Evolutionary conservation across 768 basidiomycete species (phyloP).

Genomic region (Chalciporus pseudorubinellus): DNA sequence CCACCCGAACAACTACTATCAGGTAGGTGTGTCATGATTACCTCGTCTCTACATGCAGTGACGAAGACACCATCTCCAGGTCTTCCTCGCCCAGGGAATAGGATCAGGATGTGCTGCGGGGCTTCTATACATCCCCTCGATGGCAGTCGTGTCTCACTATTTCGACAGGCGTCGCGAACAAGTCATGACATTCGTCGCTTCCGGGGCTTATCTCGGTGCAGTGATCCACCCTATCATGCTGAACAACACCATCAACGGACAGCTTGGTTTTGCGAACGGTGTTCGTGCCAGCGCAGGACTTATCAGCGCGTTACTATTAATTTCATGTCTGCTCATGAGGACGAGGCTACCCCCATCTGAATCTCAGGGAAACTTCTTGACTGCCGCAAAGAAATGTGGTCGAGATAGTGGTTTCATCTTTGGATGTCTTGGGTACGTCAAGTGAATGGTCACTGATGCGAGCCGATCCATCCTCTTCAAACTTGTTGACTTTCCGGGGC

Average conservation of each 20-base stretch:
- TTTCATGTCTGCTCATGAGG: slow-evolving; percentile 41
- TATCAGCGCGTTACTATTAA: slow-evolving; percentile 36
- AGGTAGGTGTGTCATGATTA: slow-evolving; percentile 24
- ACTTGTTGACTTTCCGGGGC: neutral
- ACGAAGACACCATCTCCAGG: slow-evolving; percentile 25
- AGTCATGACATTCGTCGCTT: slow-evolving; percentile 54
- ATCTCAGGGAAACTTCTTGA: slow-evolving; percentile 18
- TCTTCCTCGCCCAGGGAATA: slow-evolving; percentile 53
- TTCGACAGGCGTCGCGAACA: slow-evolving; percentile 48
- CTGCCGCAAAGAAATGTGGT: slow-evolving; percentile 19
- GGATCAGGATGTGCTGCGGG: slow-evolving; percentile 49
- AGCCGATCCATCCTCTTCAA: neutral
- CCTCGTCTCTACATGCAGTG: no score
- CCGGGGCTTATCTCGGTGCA: slow-evolving; percentile 58
- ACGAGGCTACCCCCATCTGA: slow-evolving; percentile 39
- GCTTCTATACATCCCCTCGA: slow-evolving; percentile 45
- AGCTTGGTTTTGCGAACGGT: slow-evolving; percentile 44
- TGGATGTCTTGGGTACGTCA: slow-evolving; percentile 26
- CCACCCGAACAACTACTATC: slow-evolving; percentile 42
- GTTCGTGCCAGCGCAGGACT: slow-evolving; percentile 43
- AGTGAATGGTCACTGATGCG: neutral
- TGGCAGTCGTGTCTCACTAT: slow-evolving; percentile 52
- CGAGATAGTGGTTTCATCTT: slow-evolving; percentile 27
- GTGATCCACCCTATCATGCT: slow-evolving; percentile 63
- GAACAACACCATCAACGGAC: slow-evolving; percentile 44